These are phyloP conservation scores for Pluteus cervinus DNA, from an alignment of 768 basidiomycete genomes.

Conservation along the genomic window DNA sequence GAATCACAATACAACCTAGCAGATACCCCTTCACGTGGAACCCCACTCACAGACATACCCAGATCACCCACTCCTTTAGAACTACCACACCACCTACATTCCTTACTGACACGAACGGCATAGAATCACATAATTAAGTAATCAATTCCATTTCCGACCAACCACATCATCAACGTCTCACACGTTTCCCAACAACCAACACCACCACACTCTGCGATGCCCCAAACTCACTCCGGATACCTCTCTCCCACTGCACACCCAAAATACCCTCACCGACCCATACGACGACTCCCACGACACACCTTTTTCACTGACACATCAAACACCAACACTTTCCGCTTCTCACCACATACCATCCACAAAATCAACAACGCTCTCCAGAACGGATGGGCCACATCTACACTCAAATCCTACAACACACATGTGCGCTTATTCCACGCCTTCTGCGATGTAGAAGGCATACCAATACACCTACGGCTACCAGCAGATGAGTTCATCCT, in stretches of 20 bases:
- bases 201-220: no score
- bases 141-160: no score
- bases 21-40: conserved; percentile 5
- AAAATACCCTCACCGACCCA: no score
- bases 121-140: no score
- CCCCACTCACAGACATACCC: conserved; percentile 9
- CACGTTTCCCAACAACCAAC: no score
- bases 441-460: not conserved
- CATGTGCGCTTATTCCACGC: not conserved
- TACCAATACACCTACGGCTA: not conserved
- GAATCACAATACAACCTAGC: conserved; percentile 9
- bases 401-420: not conserved
- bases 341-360: not conserved
- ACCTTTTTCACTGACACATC: not conserved
- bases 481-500: conserved; percentile 18
- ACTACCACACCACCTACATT: conserved; percentile 5
- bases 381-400: not conserved
- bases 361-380: not conserved
- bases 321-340: not conserved
- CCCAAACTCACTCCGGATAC: no score
- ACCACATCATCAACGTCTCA: no score
- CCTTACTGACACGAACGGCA: conserved; percentile 4
- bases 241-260: no score
- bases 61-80: conserved; percentile 7
- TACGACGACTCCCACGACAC: no score